Evolutionary conservation across 495 filamentous ascomycete genomes (phyloP).

Genomic region (Penicillium fimorum): DNA sequence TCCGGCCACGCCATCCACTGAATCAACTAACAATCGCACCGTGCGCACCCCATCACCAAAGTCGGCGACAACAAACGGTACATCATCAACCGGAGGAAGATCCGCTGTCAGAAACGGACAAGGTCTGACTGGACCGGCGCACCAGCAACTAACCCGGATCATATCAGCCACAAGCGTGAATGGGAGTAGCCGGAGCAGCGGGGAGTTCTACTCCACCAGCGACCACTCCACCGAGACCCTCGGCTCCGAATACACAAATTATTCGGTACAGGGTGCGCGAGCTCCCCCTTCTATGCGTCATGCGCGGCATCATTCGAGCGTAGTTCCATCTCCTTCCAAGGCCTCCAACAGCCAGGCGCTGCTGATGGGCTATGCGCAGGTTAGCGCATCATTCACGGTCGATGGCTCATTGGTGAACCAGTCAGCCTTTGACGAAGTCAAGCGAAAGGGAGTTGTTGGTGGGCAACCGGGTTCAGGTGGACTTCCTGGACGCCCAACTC

Average conservation of each 20-base stretch:
- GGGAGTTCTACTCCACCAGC: slow-evolving; percentile 90
- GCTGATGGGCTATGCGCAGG: slow-evolving; percentile 97
- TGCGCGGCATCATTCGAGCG: slow-evolving; percentile 59
- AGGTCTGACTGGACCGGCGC: slow-evolving; percentile 39
- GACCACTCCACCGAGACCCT: slow-evolving; percentile 93
- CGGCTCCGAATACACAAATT: slow-evolving; percentile 82
- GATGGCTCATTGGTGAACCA: slow-evolving; percentile 91
- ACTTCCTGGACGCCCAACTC: slow-evolving; percentile 39
- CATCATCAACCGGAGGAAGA: slow-evolving; percentile 16
- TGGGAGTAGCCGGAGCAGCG: slow-evolving; percentile 76
- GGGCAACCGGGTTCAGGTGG: slow-evolving; percentile 77
- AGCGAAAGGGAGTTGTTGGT: slow-evolving; percentile 87
- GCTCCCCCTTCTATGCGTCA: slow-evolving; percentile 50
- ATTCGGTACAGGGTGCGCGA: slow-evolving; percentile 51
- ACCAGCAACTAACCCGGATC: slow-evolving; percentile 64
- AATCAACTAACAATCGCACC: slow-evolving; percentile 31
- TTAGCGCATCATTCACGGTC: slow-evolving; percentile 87
- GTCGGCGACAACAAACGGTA: slow-evolving; percentile 21
- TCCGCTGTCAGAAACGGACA: slow-evolving; percentile 19
- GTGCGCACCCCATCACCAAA: slow-evolving; percentile 37
- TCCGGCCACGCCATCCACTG: slow-evolving; percentile 47
- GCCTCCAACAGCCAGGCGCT: slow-evolving; percentile 65
- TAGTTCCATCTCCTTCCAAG: slow-evolving; percentile 42
- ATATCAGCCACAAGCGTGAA: slow-evolving; percentile 68
- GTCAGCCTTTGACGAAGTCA: slow-evolving; percentile 89